A percentile compares a stretch with the other conserved stretches of the same genome.
Conservation (phyloP, 192 early-diverging fungal genomes). For the Jimgerdemannia flammicorona region DNA sequence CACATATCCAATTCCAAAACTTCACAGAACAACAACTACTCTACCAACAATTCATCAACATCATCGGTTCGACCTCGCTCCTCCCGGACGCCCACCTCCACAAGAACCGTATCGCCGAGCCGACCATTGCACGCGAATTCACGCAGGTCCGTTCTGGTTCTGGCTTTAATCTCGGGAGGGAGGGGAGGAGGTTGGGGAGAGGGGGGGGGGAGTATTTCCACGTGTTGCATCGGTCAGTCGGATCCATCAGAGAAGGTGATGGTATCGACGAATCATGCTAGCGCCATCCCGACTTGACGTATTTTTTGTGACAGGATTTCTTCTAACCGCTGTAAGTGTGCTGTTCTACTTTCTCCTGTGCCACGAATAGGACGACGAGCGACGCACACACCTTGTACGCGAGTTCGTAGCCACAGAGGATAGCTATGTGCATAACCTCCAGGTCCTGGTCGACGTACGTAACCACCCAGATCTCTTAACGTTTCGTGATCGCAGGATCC, state of each 20-base stretch:
- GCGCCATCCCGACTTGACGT: no score
- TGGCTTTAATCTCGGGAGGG: no score
- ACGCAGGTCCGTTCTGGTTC: background rate
- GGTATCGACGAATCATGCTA: background rate
- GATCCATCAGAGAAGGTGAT: background rate
- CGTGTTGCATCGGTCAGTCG: no score
- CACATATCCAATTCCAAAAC: background rate
- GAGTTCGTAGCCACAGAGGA: slow-evolving; percentile 59
- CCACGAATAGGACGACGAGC: background rate
- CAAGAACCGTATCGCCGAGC: background rate
- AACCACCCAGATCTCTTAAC: background rate
- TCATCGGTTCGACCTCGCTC: slow-evolving; percentile 12
- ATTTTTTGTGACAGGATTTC: no score
- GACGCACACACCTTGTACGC: background rate
- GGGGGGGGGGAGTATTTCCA: no score
- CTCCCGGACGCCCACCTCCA: background rate
- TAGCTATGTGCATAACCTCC: slow-evolving; percentile 57
- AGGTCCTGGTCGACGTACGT: slow-evolving; percentile 39
- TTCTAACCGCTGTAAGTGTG: background rate
- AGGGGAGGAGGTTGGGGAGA: no score
- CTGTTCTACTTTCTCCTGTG: background rate
- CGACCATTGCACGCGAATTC: background rate
- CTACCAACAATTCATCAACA: slow-evolving; percentile 16
- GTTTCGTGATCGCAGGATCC: no score
- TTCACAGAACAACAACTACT: slow-evolving; percentile 11